Evolutionary conservation across 2,329 filamentous ascomycete genomes (phyloP), one percentile per base, ranked within the genome.

Genomic region (Nakataea oryzae): DNA sequence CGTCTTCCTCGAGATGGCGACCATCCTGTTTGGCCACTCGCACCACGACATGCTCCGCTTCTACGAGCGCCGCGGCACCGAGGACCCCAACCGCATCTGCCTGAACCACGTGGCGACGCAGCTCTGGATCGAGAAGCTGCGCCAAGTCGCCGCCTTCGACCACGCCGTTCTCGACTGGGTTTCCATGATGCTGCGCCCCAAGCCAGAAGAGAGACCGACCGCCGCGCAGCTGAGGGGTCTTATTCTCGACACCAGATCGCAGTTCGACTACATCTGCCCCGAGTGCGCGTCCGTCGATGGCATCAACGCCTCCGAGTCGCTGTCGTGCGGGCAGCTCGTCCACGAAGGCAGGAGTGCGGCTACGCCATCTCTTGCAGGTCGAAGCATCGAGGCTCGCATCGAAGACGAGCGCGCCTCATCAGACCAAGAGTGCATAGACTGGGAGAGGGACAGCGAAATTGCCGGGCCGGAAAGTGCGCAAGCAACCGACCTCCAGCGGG

Each of bases 1-100:
- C 32, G 58, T 59, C n/a, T 50, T 59, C 24, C 58, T 59, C 58
- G 57, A 58, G 57, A 32, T 58, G 55, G 55, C 55, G 13, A 57
- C 55, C 3, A 29, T 57, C 26, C 8, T 57, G 55, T 26, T 28
- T 28, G 26, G 26, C 26, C 29, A 28, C 26, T 26, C 55, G 7
- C 14, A 26, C 26, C n/a, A 26, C 26, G 55, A 57, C 55, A 57
- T 57, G 55, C 21, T 28, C 8, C 26, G 7, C 2, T 57, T 57
- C 55, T 57, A 14, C 12, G 24, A 26, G 14, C 55, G 29, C 14
- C 26, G 29, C 24, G 55, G 55, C 26, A 28, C 8, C 14, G 29
- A 12, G 55, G 29, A 29, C 12, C 29, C 55, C 21, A 12, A 57
- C 29, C 26, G 26, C 3, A 57, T 57, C 26, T 27, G 29, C 24